Evolutionary conservation across 495 filamentous ascomycete species (phyloP).

Genomic region (Xanthoparmelia taractica): DNA sequence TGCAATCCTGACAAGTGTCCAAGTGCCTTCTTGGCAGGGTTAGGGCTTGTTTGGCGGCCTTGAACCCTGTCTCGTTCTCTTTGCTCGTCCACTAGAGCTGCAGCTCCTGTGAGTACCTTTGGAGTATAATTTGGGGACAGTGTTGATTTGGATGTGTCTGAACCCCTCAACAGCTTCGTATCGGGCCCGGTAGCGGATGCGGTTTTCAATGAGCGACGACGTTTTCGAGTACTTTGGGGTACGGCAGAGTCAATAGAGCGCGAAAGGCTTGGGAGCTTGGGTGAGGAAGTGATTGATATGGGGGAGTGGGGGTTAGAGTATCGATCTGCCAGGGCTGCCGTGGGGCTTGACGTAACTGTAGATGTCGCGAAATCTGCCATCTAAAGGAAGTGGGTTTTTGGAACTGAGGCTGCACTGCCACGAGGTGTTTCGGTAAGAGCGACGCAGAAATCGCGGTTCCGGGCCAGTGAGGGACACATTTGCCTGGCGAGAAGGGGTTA

Average conservation of each 20-base stretch:
- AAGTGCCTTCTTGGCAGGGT: constrained; percentile 25
- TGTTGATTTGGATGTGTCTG: neutral
- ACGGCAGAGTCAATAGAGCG: neutral
- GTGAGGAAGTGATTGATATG: neutral
- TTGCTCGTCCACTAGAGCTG: constrained; percentile 26
- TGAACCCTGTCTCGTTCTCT: constrained; percentile 13
- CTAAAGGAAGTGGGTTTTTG: constrained; percentile 2
- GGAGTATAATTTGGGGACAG: constrained; percentile 25
- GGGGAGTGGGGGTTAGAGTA: neutral
- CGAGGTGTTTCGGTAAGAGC: neutral
- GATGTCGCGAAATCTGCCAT: constrained; percentile 19
- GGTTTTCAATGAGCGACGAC: constrained; percentile 21
- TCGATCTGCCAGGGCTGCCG: constrained; percentile 3
- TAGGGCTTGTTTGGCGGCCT: constrained; percentile 24
- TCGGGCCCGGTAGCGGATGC: constrained; percentile 14
- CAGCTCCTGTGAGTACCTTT: constrained; percentile 26
- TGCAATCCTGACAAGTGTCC: constrained; percentile 22
- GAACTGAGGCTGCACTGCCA: neutral
- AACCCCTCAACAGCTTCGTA: constrained; percentile 20
- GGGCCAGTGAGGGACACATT: constrained; percentile 6
- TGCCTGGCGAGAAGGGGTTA: neutral
- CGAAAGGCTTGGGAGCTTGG: neutral
- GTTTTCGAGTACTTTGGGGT: constrained; percentile 23
- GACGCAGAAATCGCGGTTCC: neutral
- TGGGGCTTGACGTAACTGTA: constrained; percentile 5